Evolutionary conservation across 495 filamentous ascomycete species (phyloP).

Genomic region (Chaetomium tenue): DNA sequence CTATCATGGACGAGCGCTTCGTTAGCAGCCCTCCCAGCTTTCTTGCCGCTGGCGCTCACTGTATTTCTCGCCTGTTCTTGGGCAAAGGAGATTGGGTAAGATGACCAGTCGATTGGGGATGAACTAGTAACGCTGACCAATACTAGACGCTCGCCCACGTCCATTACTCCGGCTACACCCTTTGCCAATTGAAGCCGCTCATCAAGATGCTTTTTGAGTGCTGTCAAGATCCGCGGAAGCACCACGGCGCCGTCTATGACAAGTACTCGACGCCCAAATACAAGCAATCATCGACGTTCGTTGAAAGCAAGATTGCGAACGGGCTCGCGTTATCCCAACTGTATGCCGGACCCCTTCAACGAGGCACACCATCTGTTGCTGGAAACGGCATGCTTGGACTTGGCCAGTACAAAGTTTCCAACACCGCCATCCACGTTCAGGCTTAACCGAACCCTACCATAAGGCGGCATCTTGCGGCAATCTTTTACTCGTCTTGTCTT

Average conservation of each 20-base stretch:
- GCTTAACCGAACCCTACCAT: conserved; percentile 25
- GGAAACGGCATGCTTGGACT: conserved; percentile 11
- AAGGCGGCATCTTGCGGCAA: neutral
- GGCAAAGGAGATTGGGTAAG: conserved; percentile 91
- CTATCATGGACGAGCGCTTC: conserved; percentile 97
- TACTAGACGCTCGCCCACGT: conserved; percentile 75
- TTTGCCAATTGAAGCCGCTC: conserved; percentile 73
- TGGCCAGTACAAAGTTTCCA: neutral
- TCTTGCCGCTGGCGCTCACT: conserved; percentile 87
- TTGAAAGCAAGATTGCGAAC: conserved; percentile 65
- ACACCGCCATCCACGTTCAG: conserved; percentile 35
- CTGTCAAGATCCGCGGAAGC: conserved; percentile 73
- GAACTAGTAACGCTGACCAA: conserved; percentile 27
- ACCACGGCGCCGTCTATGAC: conserved; percentile 83
- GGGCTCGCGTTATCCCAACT: conserved; percentile 47
- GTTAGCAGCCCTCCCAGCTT: conserved; percentile 88
- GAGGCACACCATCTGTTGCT: neutral
- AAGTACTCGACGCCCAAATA: conserved; percentile 85
- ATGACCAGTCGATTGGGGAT: conserved; percentile 4
- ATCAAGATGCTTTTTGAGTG: conserved; percentile 78
- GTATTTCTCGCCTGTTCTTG: conserved; percentile 83
- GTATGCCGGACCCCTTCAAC: conserved; percentile 3
- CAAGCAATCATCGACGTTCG: conserved; percentile 76
- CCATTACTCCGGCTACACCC: conserved; percentile 90
- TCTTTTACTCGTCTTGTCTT: conserved; percentile 6